Conservation (phyloP, 495 filamentous ascomycete species). For the Coniosporium apollinis region DNA sequence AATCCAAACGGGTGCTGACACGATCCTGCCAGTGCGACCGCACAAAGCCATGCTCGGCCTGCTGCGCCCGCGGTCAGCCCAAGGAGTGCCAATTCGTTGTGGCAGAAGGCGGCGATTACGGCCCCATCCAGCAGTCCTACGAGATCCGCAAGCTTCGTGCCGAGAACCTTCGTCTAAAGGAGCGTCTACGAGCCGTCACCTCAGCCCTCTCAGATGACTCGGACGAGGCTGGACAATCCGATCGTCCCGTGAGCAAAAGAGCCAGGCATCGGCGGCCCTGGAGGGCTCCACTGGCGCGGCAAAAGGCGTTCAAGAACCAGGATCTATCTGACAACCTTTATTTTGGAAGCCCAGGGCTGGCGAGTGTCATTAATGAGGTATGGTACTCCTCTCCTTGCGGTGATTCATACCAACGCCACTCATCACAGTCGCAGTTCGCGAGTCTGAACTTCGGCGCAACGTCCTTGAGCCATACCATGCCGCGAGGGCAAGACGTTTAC, state of each 20-base stretch:
- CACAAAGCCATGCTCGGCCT: conserved; percentile 30
- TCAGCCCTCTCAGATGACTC: conserved; percentile 11
- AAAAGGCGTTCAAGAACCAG: conserved; percentile 21
- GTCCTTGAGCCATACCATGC: conserved; percentile 21
- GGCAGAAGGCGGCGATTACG: conserved; percentile 26
- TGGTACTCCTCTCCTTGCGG: conserved; percentile 4
- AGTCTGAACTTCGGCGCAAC: conserved; percentile 16
- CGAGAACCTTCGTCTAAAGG: conserved; percentile 20
- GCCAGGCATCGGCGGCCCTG: too few relatives aligned
- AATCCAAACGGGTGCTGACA: not conserved
- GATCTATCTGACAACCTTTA: conserved; percentile 25
- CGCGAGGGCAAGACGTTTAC: conserved; percentile 26
- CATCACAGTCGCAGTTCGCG: conserved; percentile 21
- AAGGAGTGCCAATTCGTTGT: conserved; percentile 30
- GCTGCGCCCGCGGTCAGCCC: conserved; percentile 28
- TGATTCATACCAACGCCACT: not conserved
- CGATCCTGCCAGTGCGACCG: conserved; percentile 26
- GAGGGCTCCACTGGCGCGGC: conserved; percentile 12
- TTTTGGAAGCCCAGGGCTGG: conserved; percentile 27
- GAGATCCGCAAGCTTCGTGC: conserved; percentile 21
- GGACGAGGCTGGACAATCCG: not conserved
- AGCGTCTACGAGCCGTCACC: conserved; percentile 13
- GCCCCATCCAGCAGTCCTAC: conserved; percentile 26
- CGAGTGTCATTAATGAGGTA: conserved; percentile 27
- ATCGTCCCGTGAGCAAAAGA: conserved; percentile 1